Base-by-base conservation (phyloP, 768 basidiomycete genomes). In the Lactifluus subvellereus region DNA sequence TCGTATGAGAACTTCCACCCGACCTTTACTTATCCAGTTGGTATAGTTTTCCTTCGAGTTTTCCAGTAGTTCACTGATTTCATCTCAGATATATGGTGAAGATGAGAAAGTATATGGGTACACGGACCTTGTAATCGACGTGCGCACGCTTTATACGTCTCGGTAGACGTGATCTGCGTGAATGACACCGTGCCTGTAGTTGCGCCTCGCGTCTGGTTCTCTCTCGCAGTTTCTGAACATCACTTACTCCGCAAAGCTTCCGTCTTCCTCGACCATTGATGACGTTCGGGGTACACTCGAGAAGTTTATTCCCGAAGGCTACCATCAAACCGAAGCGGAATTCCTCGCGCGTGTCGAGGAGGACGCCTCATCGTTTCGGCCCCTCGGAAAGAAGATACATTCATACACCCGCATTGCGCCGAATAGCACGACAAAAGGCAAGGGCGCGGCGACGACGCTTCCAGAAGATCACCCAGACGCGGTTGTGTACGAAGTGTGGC, bases 101-200 rank as follows among this genome's bases (percentile, higher is more conserved):
- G 90, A 96, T 57, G 94, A 99, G 76, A 94, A 87, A 76, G 88
- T 98, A 60, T 98, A 96, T 72, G 96, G 96, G 2, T 98, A 97
- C 75, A 82, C 85, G 65, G 87, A 87, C 70, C 80, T 99, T 38
- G 72, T 81, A 32, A 87, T 98, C 68, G 85, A 96, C 71, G 94
- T 97, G 71, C 58, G 63, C 35, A 2, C 35, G 54, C 42, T 42
- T 40, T 65, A 86, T 75, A 52, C 30, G 22, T 52, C 33, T 63
- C 40, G 8, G 20, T 37, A 18, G 22, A 35, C 37, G 37, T 59
- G 37, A 53, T 30, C 45, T 20, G 10, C 54, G 7, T 57, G 14
- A 38, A 33, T 57, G 18, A 60, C 67, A 9, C 1, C n/a, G 32
- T 16, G 4, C 18, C 10, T 61, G 3, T 70, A 97, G 94, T 76